Base-by-base conservation (phyloP, 257 asterid species). In the Agastache rugosa region DNA sequence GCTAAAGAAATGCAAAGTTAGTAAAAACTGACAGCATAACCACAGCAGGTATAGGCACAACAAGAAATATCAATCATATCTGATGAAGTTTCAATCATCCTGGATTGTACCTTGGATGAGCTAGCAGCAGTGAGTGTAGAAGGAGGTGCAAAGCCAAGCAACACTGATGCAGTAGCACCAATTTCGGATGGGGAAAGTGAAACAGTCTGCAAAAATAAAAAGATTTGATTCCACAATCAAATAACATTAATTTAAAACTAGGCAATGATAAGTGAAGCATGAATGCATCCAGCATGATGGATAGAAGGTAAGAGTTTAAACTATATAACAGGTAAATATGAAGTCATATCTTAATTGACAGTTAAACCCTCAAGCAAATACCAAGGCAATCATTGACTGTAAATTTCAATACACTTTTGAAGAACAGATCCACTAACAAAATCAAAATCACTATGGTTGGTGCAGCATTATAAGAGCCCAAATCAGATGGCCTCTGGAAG, bases 81-180 rank as follows among this genome's bases (percentile, higher is more conserved):
- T 37, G 42, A 50, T 60, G 53, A 59, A 19, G 29, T 14, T 45
- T 47, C 58, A 77, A 15, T 11, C 29, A 37, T 47, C 58, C 37
- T 69, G 63, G 63, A 31, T 35, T 75, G 67, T 74, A 95, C 97
- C 96, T 95, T 95, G 56, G 84, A 78, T 75, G 99, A 95, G 86
- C 98, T 81, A 82, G 87, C 78, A 68, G 83, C 83, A 56, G 92
- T 79, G 62, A 92, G 87, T n/a, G 90, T 72, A 72, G 87, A 76
- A 71, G 89, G 86, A 53, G 98, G 98, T 22, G 94, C 84, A 75
- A 86, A 78, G 27, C 99, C 99, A 80, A 95, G 96, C 85, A 95
- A 88, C 66, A 92, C 94, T 23, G 99, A 92, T 41, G 90, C 85
- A 45, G 90, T 76, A 61, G 96, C 98, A 67, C 93, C 91, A 67